These are phyloP conservation scores for Lactarius psammicola DNA, from an alignment of 768 basidiomycete species.

Conservation along the genomic window DNA sequence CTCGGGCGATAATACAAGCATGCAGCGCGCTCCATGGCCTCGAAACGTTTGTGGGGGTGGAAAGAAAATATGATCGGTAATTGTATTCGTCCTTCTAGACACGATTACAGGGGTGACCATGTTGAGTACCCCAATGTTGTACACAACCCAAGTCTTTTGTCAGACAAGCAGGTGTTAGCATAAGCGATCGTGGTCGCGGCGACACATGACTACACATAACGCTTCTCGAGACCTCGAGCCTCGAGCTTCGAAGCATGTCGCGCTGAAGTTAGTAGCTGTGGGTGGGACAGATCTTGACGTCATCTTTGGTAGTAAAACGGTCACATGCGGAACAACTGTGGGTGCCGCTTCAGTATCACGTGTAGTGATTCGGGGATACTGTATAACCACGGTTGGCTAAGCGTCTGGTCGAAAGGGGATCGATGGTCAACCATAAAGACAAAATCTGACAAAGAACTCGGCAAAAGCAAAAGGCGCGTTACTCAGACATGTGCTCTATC, in stretches of 20 bases:
- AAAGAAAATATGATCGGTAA: neutral
- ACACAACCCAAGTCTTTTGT: neutral
- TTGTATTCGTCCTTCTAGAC: neutral
- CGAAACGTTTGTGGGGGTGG: neutral
- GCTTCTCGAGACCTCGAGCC: neutral
- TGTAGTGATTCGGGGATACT: neutral
- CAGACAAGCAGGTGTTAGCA: neutral
- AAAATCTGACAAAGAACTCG: neutral
- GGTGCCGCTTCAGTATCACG: neutral
- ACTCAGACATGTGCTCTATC: neutral
- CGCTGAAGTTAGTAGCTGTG: neutral
- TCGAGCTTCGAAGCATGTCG: neutral
- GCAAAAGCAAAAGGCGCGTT: neutral
- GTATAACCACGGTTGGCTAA: neutral
- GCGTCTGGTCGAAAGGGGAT: neutral
- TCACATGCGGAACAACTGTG: neutral
- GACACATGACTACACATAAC: too few species aligned
- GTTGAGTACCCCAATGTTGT: neutral
- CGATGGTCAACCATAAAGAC: neutral
- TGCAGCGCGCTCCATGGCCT: neutral
- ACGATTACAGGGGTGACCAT: neutral
- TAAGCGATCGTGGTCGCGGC: neutral
- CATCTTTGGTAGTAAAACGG: neutral
- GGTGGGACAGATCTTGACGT: neutral
- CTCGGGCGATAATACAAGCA: neutral